Base-by-base conservation (phyloP, 345 rosid genomes). In the Brassica rapa region DNA sequence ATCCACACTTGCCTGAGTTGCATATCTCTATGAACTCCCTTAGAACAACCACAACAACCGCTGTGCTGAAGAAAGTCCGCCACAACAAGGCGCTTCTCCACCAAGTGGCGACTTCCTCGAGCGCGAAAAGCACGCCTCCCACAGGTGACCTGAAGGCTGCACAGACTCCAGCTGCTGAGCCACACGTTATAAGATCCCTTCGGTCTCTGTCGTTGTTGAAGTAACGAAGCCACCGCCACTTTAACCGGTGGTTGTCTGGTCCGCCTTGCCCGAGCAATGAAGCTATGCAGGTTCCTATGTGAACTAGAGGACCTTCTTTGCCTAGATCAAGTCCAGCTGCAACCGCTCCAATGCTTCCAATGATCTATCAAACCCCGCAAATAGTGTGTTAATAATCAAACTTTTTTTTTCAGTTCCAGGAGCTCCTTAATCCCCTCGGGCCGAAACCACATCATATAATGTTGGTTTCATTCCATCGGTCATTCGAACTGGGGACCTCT, bases 61-160 rank as follows among this genome's bases (percentile, higher is more conserved):
- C 98, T 10, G 98, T 89, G 77, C 96, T 92, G 74, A 94, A 94
- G 90, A 94, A 92, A 33, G 92, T 88, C 68, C 98, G 82, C 98
- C 98, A 94, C 10, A 94, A 83, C 10, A 94, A 87, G 24, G 98
- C 87, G 46, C 97, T 94, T 84, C 97, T 87, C 98, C 98, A 94
- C 98, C 98, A 94, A 2, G 98, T 90, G 5, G 98, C 96, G 4
- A 92, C 96, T 86, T 94, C 98, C 77, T 92, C 98, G 2, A 94
- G 92, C 3, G 98, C 68, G 41, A 94, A 94, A 15, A 90, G 85
- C 41, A 94, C 97, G 4, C 98, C 98, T 6, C 97, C 98, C 15
- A 94, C 97, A 1, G 98, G 98, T 0, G 97, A 83, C 46, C 98
- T 85, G 86, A 92, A 94, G 39, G 98, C 98, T 41, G 98, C 98